Evolutionary conservation across 106 monocot species (phyloP).

Genomic region (Platanthera guangdongensis): DNA sequence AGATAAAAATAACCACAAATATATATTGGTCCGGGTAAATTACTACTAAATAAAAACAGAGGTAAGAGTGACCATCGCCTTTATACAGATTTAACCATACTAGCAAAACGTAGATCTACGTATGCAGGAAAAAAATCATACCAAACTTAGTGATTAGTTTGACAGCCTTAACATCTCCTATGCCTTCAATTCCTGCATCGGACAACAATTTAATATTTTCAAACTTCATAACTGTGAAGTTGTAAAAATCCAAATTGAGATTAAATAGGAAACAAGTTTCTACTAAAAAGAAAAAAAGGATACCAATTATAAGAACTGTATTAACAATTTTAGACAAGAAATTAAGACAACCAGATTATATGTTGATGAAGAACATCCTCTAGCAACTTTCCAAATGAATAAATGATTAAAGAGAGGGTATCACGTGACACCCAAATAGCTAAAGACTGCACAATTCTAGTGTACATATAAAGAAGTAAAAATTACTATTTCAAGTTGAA

Average conservation of each 20-base stretch:
- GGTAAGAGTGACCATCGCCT: background rate
- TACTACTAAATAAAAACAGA: background rate
- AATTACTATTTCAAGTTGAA: background rate
- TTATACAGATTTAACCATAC: background rate
- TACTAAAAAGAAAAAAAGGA: background rate
- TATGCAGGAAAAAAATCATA: conserved; percentile 21
- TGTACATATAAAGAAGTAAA: background rate
- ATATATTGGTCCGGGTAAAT: too few species aligned
- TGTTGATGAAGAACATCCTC: background rate
- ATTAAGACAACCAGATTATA: background rate
- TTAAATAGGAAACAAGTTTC: background rate
- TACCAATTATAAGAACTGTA: background rate
- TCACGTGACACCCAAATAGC: background rate
- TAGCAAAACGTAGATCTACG: background rate
- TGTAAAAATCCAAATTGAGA: background rate
- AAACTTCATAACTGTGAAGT: background rate
- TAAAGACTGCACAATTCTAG: background rate
- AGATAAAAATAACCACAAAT: background rate
- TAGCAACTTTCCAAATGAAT: background rate
- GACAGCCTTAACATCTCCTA: conserved; percentile 64
- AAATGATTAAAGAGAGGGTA: background rate
- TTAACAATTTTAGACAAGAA: background rate
- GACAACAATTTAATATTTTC: conserved; percentile 8
- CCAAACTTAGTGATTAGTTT: conserved; percentile 79
- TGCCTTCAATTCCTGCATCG: conserved; percentile 73